Evolutionary conservation across 2,329 filamentous ascomycete species (phyloP), one percentile per base, ranked within the genome.

Genomic region (Talaromyces islandicus): DNA sequence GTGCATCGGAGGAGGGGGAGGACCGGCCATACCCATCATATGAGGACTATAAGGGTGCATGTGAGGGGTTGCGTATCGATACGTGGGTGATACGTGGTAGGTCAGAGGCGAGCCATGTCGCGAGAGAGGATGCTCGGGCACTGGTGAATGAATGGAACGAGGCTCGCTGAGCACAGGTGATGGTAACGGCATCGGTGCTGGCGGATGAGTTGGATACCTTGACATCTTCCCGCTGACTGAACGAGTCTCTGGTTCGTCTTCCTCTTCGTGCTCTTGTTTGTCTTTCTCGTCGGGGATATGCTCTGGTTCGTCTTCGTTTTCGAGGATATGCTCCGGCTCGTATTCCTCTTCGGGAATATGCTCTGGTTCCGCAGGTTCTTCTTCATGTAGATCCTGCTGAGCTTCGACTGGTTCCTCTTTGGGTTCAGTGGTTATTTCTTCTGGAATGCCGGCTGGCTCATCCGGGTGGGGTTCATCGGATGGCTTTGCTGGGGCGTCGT

Each of bases 31-130:
- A 27, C 73, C 74, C 65, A 75, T 71, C 61, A 66, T 64, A 24
- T 73, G 71, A 50, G 73, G 72, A 51, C 68, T 69, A 64, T 77
- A 75, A n/a, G 69, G 66, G 57, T 70, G 70, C 53, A 72, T 69
- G 53, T 74, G 69, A 24, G 75, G 75, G 54, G 70, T 75, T 67
- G 69, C 69, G 56, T 71, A 64, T 65, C 72, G 73, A 48, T 69
- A 64, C 25, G 65, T 60, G 21, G 67, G 68, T 11, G 68, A 67
- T 1, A 60, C 32, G 25, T 61, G 59, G 41, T 61, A 61, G 32
- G 46, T 43, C 24, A 61, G 29, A 30, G 70, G 66, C 46, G 68
- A 66, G 30, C 59, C 62, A 61, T 69, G 65, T 46, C 68, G 64
- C 25, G 67, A 65, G 53, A 65, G 64, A 43, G 64, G 62, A 48